Evolutionary conservation across 805 yeast genomes (phyloP), one percentile per base, ranked within the genome.

Genomic region (Teunomyces pallodes): DNA sequence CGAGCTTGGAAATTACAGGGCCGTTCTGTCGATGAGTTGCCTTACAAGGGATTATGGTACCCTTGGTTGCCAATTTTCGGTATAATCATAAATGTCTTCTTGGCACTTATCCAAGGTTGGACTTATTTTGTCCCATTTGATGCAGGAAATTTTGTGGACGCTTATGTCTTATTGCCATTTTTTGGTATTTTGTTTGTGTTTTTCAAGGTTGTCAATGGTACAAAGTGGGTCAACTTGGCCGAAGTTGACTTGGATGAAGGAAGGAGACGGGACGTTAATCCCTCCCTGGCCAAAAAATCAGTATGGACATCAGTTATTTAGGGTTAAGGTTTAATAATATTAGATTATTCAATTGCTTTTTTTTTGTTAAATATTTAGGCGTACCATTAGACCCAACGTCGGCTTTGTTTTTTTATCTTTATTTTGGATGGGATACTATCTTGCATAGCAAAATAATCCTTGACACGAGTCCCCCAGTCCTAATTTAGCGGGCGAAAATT

Each of bases 101-200:
- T 84, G 48, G 83, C 80, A 2, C 60, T 83, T 29, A 76, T 84
- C 26, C 89, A 84, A 62, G 87, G 88, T 5, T 84, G 87, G 87
- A 69, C 84, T 1, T 70, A 77, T 33, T 77, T 84, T 50, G 72
- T 74, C 46, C 89, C 88, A 1, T 84, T 81, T 56, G 70, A 71
- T 43, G 75, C 72, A 7, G 66, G 58, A 12, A 64, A 67, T 50
- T 72, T 67, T 52, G 75, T 72, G 17, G 90, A 84, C 60, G 80
- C 84, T 3, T 85, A 85, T 58, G 77, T 85, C 50, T 61, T 85
- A 57, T 54, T 85, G 10, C 88, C 90, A 1, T 65, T 83, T 12
- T 83, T 81, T 52, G 66, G 73, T 26, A 55, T 82, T 12, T 44
- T 74, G 31, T 75, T 56, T 42, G 46, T 52, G 41, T 70, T 57